Base-by-base conservation (phyloP, 1,284 basidiomycete genomes). In the Paramarasmius palmivorus region DNA sequence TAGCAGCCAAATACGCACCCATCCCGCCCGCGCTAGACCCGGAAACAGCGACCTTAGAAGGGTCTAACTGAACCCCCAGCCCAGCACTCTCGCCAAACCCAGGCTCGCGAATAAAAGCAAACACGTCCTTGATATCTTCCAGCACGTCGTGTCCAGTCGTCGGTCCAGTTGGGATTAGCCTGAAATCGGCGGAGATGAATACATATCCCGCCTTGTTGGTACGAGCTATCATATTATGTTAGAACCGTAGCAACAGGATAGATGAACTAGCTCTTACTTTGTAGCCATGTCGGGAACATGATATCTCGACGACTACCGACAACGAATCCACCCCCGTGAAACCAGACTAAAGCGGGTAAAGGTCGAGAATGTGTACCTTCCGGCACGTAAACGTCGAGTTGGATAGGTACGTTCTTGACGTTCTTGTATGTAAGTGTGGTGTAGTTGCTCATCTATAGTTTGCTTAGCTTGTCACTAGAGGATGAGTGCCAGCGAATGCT, bases 281-380 rank as follows among this genome's bases (percentile, higher is more conserved):
- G 52, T 15, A 57, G 32, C 55, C 55, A 53, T 5, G 29, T 39
- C n/a, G 55, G 55, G 50, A 57, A 57, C 55, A 52, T 50, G 12
- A 6, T 32, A 25, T 52, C 52, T 9, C n/a, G 40, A 10, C 52
- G 25, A 26, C 46, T 50, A 12, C 52, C 52, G 22, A 57, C 45
- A 8, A 44, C 47, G 29, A 57, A 42, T 15, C 55, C 55, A 8
- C 55, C 55, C n/a, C 55, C 55, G 37, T 57, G 55, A 36, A 57
- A 57, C 36, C 53, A 57, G 9, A 53, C 36, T 2, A 57, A 29
- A 19, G 40, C 51, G 36, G 47, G 32, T 10, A 49, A 15, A 10
- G 32, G 32, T 37, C 15, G 3, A 4, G 2, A 15, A 37, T 22
- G 36, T 17, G 17, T 14, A 1, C 38, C 22, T 39, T 34, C n/a